Percentiles rank a stretch among this genome's conserved stretches.
These are phyloP conservation scores for Venturia asperata DNA, from an alignment of 2,329 filamentous ascomycete species.

Conservation along the genomic window DNA sequence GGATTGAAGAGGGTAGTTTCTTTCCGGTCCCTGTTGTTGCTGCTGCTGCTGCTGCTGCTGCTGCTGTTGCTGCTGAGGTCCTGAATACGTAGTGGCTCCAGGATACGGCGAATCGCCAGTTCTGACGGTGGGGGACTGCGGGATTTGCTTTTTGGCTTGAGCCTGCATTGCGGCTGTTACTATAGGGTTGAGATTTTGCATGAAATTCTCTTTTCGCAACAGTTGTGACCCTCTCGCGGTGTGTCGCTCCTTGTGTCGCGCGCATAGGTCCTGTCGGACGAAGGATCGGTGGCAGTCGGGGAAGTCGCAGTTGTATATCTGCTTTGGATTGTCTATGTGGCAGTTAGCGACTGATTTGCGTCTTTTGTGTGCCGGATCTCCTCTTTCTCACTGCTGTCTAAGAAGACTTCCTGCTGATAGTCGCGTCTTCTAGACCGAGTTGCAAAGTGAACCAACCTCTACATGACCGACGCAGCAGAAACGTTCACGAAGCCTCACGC, in stretches of 20 bases:
- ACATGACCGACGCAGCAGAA: neutral
- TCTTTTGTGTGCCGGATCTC: neutral
- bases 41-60: neutral
- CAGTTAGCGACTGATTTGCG: neutral
- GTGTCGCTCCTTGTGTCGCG: slow-evolving; percentile 50
- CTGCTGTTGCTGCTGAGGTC: neutral
- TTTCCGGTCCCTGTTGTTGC: slow-evolving; percentile 6
- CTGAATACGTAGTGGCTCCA: slow-evolving; percentile 13
- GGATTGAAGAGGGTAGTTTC: slow-evolving; percentile 18
- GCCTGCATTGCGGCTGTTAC: slow-evolving; percentile 34
- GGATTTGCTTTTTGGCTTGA: slow-evolving; percentile 22
- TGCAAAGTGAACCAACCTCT: neutral
- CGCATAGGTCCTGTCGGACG: slow-evolving; percentile 86
- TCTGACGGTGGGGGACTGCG: slow-evolving; percentile 13
- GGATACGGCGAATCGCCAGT: slow-evolving; percentile 16
- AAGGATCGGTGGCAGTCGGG: slow-evolving; percentile 85
- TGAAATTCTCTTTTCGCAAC: slow-evolving; percentile 63
- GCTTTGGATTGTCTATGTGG: slow-evolving; percentile 72
- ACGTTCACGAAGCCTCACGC: neutral
- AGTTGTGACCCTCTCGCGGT: slow-evolving; percentile 63
- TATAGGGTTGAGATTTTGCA: slow-evolving; percentile 44
- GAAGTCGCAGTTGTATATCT: slow-evolving; percentile 90
- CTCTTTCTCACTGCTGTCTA: neutral
- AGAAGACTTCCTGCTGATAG: no score
- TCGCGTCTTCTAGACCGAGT: no score